Conservation (phyloP, 2,329 filamentous ascomycete species). For the Penicillium decumbens region DNA sequence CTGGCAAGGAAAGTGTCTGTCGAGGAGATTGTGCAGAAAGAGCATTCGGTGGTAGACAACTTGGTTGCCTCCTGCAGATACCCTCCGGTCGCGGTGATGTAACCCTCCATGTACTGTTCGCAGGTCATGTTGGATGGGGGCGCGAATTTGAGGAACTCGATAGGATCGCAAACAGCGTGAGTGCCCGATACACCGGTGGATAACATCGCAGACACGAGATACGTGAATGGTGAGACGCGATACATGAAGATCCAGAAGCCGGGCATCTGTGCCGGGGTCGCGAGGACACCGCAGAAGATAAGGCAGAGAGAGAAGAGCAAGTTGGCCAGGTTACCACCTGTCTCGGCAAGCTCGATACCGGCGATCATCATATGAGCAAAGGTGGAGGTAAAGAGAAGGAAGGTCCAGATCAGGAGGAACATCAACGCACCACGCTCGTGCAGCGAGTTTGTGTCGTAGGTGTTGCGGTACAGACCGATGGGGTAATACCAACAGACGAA, state of each 20-base stretch:
- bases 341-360: conserved; percentile 64
- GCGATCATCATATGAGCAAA: conserved; percentile 72
- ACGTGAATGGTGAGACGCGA: conserved; percentile 62
- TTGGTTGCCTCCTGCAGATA: conserved; percentile 39
- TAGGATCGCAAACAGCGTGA: conserved; percentile 26
- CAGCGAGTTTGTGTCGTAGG: conserved; percentile 37
- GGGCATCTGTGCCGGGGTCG: conserved; percentile 55
- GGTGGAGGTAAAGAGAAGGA: conserved; percentile 66
- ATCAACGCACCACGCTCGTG: conserved; percentile 59
- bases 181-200: conserved; percentile 37
- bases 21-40: conserved; percentile 46
- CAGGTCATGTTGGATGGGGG: conserved; percentile 62
- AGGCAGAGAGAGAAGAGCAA: conserved; percentile 56
- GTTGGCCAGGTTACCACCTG: conserved; percentile 60
- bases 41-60: conserved; percentile 44
- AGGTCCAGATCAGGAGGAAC: conserved; percentile 59
- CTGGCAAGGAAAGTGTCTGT: conserved; percentile 48
- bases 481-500: conserved; percentile 67
- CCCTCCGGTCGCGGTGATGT: conserved; percentile 38
- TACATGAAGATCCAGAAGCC: conserved; percentile 80
- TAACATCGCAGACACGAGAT: conserved; percentile 48
- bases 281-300: conserved; percentile 54
- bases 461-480: conserved; percentile 47
- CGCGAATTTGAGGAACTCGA: conserved; percentile 31
- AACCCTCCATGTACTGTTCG: conserved; percentile 44